These are phyloP conservation scores for Phylloporus sp. DNA, from an alignment of 768 basidiomycete genomes.

Conservation along the genomic window DNA sequence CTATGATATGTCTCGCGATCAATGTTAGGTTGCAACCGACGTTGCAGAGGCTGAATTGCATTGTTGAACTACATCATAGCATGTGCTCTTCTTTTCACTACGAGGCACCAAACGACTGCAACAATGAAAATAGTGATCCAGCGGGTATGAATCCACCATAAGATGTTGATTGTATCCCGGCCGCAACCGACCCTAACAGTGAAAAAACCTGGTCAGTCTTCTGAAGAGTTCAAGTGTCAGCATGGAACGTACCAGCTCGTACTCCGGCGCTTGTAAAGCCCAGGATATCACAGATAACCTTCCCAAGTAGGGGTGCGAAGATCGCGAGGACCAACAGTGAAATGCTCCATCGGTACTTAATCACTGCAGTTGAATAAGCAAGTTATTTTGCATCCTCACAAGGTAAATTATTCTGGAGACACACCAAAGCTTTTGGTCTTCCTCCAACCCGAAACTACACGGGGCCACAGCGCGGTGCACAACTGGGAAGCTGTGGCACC, in stretches of 20 bases:
- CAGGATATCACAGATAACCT: accelerated
- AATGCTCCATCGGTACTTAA: neutral
- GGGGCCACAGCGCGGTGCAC: neutral
- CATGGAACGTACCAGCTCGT: constrained; percentile 1
- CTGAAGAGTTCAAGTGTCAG: neutral
- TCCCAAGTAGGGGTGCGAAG: neutral
- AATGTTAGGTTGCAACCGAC: no score
- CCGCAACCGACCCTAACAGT: constrained; percentile 7
- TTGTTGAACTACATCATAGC: no score
- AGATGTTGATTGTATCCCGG: neutral
- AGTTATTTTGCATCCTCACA: neutral
- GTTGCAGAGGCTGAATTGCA: no score
- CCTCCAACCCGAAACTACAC: neutral
- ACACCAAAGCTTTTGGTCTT: neutral
- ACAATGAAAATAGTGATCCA: neutral
- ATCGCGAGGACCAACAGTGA: neutral
- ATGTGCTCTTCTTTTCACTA: no score
- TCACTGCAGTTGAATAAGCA: neutral
- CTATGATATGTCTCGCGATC: no score
- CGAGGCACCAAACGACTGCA: constrained; percentile 14
- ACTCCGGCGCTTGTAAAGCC: neutral
- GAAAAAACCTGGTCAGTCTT: neutral
- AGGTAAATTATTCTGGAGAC: neutral
- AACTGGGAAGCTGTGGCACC: neutral
- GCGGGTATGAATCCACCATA: constrained; percentile 3